These are phyloP conservation scores for Colletotrichum australisinense DNA, from an alignment of 2,329 filamentous ascomycete species.

Conservation along the genomic window DNA sequence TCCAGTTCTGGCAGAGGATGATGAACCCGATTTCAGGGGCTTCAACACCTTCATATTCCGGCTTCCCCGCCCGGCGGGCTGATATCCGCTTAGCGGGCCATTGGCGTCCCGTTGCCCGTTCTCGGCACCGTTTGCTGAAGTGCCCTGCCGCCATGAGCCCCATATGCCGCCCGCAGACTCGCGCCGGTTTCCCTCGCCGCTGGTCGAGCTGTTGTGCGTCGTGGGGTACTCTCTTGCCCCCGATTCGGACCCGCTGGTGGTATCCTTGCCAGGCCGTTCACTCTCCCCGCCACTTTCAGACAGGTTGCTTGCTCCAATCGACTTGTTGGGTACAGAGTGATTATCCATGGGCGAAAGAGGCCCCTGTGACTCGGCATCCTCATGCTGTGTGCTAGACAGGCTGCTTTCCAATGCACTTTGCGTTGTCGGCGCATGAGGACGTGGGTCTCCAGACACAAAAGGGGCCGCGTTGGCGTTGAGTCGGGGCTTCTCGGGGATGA, in stretches of 20 bases:
- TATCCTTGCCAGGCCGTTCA: slow-evolving; percentile 49
- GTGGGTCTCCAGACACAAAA: slow-evolving; percentile 53
- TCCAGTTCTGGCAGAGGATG: slow-evolving; percentile 62
- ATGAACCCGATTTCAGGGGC: slow-evolving; percentile 71
- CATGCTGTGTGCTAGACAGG: slow-evolving; percentile 41
- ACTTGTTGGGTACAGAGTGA: slow-evolving; percentile 48
- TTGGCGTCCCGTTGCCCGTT: slow-evolving; percentile 61
- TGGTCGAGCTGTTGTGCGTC: slow-evolving; percentile 22
- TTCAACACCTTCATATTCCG: slow-evolving; percentile 93
- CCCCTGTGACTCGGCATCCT: slow-evolving; percentile 41
- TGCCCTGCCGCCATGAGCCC: slow-evolving; percentile 76
- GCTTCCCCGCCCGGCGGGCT: slow-evolving; percentile 70
- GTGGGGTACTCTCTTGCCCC: slow-evolving; percentile 11
- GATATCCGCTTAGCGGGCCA: slow-evolving; percentile 73
- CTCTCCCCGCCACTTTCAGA: slow-evolving; percentile 59
- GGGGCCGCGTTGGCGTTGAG: slow-evolving; percentile 65
- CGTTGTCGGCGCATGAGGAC: slow-evolving; percentile 38
- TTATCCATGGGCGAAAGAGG: slow-evolving; percentile 50
- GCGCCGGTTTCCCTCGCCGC: slow-evolving; percentile 46
- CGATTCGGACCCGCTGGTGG: slow-evolving; percentile 24
- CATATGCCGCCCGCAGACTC: slow-evolving; percentile 70
- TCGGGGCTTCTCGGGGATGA: slow-evolving; percentile 66
- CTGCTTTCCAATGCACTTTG: slow-evolving; percentile 36
- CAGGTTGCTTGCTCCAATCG: slow-evolving; percentile 46
- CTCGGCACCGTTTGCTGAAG: slow-evolving; percentile 61